Evolutionary conservation across 306 rosid species (phyloP).

Genomic region (Erythrophleum fordii): DNA sequence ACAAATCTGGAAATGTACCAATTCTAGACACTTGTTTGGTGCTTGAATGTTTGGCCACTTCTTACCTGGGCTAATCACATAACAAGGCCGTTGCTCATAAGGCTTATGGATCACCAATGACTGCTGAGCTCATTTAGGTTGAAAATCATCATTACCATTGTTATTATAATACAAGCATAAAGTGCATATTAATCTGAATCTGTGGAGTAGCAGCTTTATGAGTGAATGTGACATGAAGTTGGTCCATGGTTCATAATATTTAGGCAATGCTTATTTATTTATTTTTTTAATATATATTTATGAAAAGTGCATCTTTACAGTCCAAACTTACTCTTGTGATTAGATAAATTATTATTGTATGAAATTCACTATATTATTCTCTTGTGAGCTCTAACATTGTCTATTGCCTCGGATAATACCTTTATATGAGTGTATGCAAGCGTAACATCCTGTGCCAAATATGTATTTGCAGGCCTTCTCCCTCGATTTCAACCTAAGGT

Average conservation of each 20-base stretch:
- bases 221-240: slow-evolving; percentile 25
- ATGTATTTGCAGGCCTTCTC: slow-evolving; percentile 81
- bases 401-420: background rate
- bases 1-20: background rate
- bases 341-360: slow-evolving; percentile 20
- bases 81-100: too few species aligned
- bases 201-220: background rate
- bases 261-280: background rate
- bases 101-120: too few species aligned
- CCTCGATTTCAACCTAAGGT: slow-evolving; percentile 86
- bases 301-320: background rate
- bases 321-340: background rate
- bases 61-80: too few species aligned
- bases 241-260: slow-evolving; percentile 21
- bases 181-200: slow-evolving; percentile 9
- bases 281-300: background rate
- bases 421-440: background rate
- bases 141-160: background rate
- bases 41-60: slow-evolving; percentile 9
- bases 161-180: background rate
- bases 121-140: too few species aligned
- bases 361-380: background rate
- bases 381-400: slow-evolving; percentile 11
- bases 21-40: slow-evolving; percentile 8
- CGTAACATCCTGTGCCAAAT: slow-evolving; percentile 3